A percentile compares a stretch with the other conserved stretches of the same genome.
Conservation (phyloP, 768 basidiomycete genomes). For the Artomyces pyxidatus region DNA sequence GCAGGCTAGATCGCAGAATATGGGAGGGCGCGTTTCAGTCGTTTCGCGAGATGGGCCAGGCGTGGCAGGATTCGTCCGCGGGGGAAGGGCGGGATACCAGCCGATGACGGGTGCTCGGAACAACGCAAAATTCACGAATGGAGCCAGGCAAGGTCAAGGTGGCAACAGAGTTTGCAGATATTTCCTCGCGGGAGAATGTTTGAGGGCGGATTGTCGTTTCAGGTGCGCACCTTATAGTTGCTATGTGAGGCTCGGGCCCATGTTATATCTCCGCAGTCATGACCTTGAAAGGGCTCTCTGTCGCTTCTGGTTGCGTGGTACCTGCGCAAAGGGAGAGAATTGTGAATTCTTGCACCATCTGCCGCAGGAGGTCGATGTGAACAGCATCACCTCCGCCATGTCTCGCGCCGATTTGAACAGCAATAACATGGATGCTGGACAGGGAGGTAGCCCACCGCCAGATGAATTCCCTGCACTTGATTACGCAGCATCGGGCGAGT, state of each 20-base stretch:
- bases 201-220: constrained; percentile 95
- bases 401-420: constrained; percentile 54
- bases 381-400: constrained; percentile 59
- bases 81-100: constrained; percentile 33
- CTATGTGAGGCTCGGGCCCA: constrained; percentile 2
- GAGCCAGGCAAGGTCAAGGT: constrained; percentile 46
- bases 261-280: constrained; percentile 46
- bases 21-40: constrained; percentile 62
- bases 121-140: constrained; percentile 37
- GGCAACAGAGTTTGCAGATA: constrained; percentile 89
- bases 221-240: constrained; percentile 46
- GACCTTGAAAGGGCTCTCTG: constrained; percentile 91
- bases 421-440: constrained; percentile 33
- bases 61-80: constrained; percentile 24
- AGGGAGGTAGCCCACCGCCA: constrained; percentile 26
- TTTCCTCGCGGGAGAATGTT: constrained; percentile 92
- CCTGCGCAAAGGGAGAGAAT: constrained; percentile 91
- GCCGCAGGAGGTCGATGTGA: constrained; percentile 77
- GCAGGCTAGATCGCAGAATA: constrained; percentile 46
- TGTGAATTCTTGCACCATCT: constrained; percentile 96
- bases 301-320: constrained; percentile 96
- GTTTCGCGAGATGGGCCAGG: constrained; percentile 47
- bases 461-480: constrained; percentile 72
- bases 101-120: constrained; percentile 18
- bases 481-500: constrained; percentile 29